phyloP scores from a whole-genome alignment of 2,329 filamentous ascomycete species.

The Emmonsiellopsis sp. region DNA sequence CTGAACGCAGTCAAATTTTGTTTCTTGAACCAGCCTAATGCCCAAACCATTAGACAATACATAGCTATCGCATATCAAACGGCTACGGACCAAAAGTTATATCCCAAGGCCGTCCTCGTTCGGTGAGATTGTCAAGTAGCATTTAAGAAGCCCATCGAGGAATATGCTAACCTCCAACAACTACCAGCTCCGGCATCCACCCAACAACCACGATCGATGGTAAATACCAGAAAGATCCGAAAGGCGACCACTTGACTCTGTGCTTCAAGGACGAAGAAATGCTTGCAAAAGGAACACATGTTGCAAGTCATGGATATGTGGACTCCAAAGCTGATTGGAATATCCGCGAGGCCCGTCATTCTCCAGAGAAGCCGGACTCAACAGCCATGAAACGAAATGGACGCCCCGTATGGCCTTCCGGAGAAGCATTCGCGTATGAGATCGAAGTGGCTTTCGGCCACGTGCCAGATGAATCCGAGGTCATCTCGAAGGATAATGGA shows the following conservation, averaged over 20 bases:
- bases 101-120: too few species aligned
- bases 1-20: too few species aligned
- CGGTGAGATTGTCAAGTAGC: too few species aligned
- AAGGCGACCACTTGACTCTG: slow-evolving; percentile 13
- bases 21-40: too few species aligned
- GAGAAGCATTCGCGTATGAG: neutral
- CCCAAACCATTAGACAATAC: too few species aligned
- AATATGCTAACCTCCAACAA: too few species aligned
- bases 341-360: neutral
- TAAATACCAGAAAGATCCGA: slow-evolving; percentile 14
- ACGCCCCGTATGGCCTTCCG: neutral
- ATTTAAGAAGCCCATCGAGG: too few species aligned
- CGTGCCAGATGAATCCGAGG: neutral
- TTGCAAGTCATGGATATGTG: slow-evolving; percentile 14
- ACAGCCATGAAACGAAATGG: neutral
- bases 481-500: neutral
- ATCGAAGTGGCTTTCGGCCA: neutral
- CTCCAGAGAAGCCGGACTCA: neutral
- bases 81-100: too few species aligned
- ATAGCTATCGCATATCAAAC: too few species aligned
- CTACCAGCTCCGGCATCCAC: neutral
- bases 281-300: slow-evolving; percentile 13
- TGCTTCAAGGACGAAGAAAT: slow-evolving; percentile 15
- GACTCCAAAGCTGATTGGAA: neutral
- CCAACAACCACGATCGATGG: neutral